Base-by-base conservation (phyloP, 2,329 filamentous ascomycete genomes). In the Calonectria pseudoreteaudii region DNA sequence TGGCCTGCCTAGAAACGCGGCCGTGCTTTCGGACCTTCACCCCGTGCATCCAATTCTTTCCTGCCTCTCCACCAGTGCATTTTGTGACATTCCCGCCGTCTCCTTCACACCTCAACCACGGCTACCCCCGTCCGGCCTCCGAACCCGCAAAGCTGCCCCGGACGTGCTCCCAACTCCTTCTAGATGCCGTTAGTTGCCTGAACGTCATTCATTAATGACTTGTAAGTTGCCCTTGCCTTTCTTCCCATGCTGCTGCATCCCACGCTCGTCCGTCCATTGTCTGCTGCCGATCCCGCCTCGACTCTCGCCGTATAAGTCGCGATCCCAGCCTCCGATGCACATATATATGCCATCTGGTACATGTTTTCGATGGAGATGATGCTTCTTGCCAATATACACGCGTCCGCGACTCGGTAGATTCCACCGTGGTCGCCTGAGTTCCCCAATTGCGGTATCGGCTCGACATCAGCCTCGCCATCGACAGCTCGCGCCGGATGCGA, bases 391-490 rank as follows among this genome's bases (percentile, higher is more conserved):
- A 82, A 76, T 75, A 67, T 72, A 68, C 82, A 85, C 81, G 80
- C 78, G 74, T 71, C 74, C 77, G 77, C 74, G 65, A 70, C 78
- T 69, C 70, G 72, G 70, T 74, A 77, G 72, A 72, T 72, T 68
- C 70, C 70, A 72, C 69, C 75, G 71, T 60, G 75, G 74, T 67
- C 74, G 75, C 73, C 75, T 76, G 75, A 76, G 74, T 80, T 81
- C 76, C 77, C 76, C 86, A 88, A 89, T 90, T 85, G 86, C 85
- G 60, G 77, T 77, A 80, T 83, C 74, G 80, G 78, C 82, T 84
- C 83, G 85, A 80, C 80, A 80, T 85, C 87, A 88, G 87, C 87
- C 87, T 89, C 80, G 86, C 82, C 83, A 85, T 85, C 86, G 86
- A 86, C 80, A 85, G 84, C 82, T 80, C 82, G 83, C 80, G 81